Conservation (phyloP, 1,284 basidiomycete genomes). For the Wallemia mellicola region DNA sequence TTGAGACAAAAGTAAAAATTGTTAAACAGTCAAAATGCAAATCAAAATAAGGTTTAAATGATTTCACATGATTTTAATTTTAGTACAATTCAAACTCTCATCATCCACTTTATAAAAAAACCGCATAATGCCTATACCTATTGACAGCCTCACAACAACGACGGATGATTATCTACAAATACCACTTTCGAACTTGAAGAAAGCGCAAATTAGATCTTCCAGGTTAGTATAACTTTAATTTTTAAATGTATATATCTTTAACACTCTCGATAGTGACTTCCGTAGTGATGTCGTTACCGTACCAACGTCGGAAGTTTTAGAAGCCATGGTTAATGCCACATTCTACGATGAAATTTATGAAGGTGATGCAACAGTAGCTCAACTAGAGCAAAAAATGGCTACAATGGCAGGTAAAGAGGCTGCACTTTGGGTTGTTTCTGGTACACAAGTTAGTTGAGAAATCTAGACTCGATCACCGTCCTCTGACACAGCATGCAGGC, state of each 20-base stretch:
- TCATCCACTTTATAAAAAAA: neutral
- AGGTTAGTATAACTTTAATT: neutral
- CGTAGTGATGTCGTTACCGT: constrained; percentile 1
- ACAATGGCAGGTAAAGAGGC: neutral
- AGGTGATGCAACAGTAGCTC: neutral
- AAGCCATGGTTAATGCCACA: constrained; percentile 1
- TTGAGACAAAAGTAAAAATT: too few species aligned
- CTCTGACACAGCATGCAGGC: neutral
- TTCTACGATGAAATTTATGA: constrained; percentile 1
- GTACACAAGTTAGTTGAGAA: neutral
- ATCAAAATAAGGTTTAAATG: neutral
- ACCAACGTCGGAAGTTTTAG: neutral
- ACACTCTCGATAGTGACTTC: neutral
- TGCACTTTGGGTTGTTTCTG: neutral
- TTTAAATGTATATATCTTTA: neutral
- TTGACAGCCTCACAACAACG: neutral
- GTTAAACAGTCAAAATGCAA: too few species aligned
- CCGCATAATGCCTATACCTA: neutral
- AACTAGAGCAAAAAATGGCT: neutral
- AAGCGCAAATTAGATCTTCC: neutral
- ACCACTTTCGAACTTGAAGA: neutral
- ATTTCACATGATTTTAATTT: neutral
- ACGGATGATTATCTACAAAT: neutral
- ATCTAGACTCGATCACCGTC: neutral
- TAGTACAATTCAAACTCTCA: neutral